Conservation (phyloP, 176 grass and related monocot species). For the Raddia guianensis region DNA sequence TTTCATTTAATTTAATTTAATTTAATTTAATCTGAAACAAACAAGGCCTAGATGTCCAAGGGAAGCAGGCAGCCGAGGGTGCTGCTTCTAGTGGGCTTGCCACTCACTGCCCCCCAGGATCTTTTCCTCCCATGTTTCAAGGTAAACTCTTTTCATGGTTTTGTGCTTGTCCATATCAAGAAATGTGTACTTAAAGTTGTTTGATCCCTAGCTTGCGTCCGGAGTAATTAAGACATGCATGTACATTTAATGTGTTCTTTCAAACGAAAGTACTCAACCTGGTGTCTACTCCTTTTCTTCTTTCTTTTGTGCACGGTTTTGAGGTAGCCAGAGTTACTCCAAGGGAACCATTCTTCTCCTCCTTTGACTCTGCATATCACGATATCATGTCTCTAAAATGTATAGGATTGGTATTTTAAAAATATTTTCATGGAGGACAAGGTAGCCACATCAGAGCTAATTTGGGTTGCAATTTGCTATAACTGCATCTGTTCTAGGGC, state of each 20-base stretch:
- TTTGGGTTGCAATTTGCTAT: neutral
- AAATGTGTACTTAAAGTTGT: slow-evolving; percentile 30
- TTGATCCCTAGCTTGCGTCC: neutral
- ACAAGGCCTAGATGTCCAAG: slow-evolving; percentile 23
- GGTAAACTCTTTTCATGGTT: slow-evolving; percentile 5
- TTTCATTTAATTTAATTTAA: too few relatives aligned
- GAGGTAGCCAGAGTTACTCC: neutral
- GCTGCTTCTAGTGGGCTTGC: slow-evolving; percentile 42
- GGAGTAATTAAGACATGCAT: neutral
- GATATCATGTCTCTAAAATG: neutral
- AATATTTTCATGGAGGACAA: neutral
- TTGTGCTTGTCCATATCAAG: slow-evolving; percentile 45
- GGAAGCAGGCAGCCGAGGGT: neutral
- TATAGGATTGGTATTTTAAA: neutral
- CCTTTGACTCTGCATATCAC: neutral
- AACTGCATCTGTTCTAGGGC: neutral
- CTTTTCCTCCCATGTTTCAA: slow-evolving; percentile 49
- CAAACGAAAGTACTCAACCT: neutral
- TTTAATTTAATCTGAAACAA: too few relatives aligned
- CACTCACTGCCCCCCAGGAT: slow-evolving; percentile 29
- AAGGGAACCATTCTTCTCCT: too few relatives aligned
- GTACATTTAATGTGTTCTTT: neutral
- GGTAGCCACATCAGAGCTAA: neutral
- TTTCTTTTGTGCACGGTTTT: neutral
- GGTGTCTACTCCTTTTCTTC: neutral